Percentiles rank a stretch among this genome's conserved stretches.
These are phyloP conservation scores for Plenodomus tracheiphilus DNA, from an alignment of 2,329 filamentous ascomycete species.

Conservation along the genomic window DNA sequence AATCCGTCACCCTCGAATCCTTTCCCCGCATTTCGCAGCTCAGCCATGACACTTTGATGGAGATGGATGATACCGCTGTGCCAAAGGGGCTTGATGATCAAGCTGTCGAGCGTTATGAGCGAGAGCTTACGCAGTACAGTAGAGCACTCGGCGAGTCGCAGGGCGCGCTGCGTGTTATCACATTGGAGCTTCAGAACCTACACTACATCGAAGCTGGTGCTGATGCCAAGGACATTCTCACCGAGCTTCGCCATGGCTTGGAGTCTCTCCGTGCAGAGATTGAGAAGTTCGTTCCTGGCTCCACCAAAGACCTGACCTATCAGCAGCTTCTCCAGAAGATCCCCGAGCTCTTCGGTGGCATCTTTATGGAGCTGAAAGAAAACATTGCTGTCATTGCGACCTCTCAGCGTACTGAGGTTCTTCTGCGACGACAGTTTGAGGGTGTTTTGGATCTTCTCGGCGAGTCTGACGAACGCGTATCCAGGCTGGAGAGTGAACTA, in stretches of 20 bases:
- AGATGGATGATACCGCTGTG: conserved; percentile 21
- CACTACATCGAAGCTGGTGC: conserved; percentile 44
- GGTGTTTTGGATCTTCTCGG: conserved; percentile 33
- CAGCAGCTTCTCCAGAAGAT: conserved; percentile 45
- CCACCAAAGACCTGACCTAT: conserved; percentile 44
- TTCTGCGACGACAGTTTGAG: conserved; percentile 42
- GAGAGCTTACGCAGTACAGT: conserved; percentile 46
- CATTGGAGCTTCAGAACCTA: conserved; percentile 50
- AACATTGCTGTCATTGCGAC: conserved; percentile 33
- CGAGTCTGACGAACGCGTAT: conserved; percentile 38
- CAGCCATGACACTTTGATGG: conserved; percentile 29
- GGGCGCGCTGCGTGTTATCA: conserved; percentile 47
- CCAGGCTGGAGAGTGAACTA: conserved; percentile 43
- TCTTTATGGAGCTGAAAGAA: conserved; percentile 39
- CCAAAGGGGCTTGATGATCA: conserved; percentile 41
- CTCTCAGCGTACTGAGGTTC: conserved; percentile 42
- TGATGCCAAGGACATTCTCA: conserved; percentile 40
- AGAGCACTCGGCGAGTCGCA: conserved; percentile 45
- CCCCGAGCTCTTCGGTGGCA: conserved; percentile 42
- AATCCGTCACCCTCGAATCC: conserved; percentile 35
- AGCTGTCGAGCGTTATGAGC: conserved; percentile 41
- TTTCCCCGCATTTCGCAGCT: conserved; percentile 29
- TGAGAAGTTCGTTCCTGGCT: conserved; percentile 46
- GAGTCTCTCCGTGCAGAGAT: conserved; percentile 45
- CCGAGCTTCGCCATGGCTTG: conserved; percentile 49